phyloP scores from a whole-genome alignment of 1,139 yeast genomes.

The Blastobotrys apis region DNA sequence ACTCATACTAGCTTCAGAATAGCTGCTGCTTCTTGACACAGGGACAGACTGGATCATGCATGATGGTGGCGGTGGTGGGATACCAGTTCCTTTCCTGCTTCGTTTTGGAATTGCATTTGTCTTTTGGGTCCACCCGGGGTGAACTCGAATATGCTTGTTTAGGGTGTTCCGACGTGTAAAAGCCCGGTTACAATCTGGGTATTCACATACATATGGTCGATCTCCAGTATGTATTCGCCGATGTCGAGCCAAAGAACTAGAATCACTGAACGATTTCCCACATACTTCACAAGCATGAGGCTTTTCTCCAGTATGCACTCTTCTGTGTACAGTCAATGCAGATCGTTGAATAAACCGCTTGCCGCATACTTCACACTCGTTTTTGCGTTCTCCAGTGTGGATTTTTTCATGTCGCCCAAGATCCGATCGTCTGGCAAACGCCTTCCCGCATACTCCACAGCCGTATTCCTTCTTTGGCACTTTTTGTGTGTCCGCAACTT shows the following conservation, averaged over 20 bases:
- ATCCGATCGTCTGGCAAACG: conserved; percentile 59
- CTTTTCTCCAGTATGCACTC: conserved; percentile 88
- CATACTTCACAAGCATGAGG: conserved; percentile 39
- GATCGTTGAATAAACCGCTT: conserved; percentile 67
- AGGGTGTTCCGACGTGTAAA: conserved; percentile 67
- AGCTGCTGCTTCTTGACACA: neutral
- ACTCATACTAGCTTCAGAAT: neutral
- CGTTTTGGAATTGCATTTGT: conserved; percentile 7
- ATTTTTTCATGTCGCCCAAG: conserved; percentile 67
- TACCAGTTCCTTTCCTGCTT: neutral
- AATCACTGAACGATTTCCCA: conserved; percentile 38
- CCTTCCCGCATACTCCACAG: conserved; percentile 32
- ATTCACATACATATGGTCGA: conserved; percentile 70
- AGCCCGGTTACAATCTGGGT: conserved; percentile 60
- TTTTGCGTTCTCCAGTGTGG: conserved; percentile 73
- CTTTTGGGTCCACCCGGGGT: conserved; percentile 36
- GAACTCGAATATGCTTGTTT: conserved; percentile 63
- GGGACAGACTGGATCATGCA: neutral
- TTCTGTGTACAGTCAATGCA: conserved; percentile 64
- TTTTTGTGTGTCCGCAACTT: too few relatives aligned
- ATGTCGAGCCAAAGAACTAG: conserved; percentile 40
- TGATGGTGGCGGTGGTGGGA: too few relatives aligned
- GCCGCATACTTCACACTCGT: conserved; percentile 35
- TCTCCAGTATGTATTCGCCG: conserved; percentile 42
- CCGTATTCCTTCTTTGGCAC: conserved; percentile 1